Base-by-base conservation (phyloP, 2,329 filamentous ascomycete genomes). In the Aureobasidium vineae region DNA sequence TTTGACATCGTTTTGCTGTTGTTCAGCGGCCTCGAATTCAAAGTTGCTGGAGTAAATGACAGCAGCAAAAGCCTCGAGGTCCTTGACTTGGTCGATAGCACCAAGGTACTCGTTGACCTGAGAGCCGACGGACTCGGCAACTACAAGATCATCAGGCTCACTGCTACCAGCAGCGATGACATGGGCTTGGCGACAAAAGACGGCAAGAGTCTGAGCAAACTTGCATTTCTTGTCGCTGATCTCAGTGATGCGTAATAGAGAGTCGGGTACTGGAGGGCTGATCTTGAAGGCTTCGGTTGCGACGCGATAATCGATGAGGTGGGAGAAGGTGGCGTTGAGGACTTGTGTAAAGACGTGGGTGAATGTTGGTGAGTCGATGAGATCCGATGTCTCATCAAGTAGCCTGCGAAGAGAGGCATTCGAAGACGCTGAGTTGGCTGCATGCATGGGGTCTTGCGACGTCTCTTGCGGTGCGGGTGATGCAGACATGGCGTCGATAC, bases 361-460 rank as follows among this genome's bases (percentile, higher is more conserved):
- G 78, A 98, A 98, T 41, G 91, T 86, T 0, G 95, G 95, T 1
- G 95, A 97, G 75, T 99, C 95, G 74, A 98, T 89, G 28, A 99
- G 85, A 75, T 99, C 95, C 45, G 94, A 91, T 1, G 95, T 98
- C 81, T 99, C 95, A 75, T 99, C 94, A 1, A 99, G 85, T 23
- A 99, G 85, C 67, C 90, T 89, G 66, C 94, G 88, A 66, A 99
- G 85, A 1, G 88, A 85, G 7, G 83, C 76, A n/a, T 84, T 82
- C 36, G 81, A 76, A 15, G 78, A 71, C n/a, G 79, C 72, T 2
- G 80, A 73, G 3, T 77, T 72, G 10, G 45, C 19, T 8, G 67
- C 56, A 11, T 65, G 61, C n/a, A 66, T 53, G 2, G 75, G 76
- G n/a, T 69, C 66, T 6, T 63, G 64, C 16, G 45, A 36, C 2